Percentiles rank a stretch among this genome's conserved stretches.
Evolutionary conservation across 2,329 filamentous ascomycete genomes (phyloP).

Genomic region (Aspergillus pseudoglaucus): DNA sequence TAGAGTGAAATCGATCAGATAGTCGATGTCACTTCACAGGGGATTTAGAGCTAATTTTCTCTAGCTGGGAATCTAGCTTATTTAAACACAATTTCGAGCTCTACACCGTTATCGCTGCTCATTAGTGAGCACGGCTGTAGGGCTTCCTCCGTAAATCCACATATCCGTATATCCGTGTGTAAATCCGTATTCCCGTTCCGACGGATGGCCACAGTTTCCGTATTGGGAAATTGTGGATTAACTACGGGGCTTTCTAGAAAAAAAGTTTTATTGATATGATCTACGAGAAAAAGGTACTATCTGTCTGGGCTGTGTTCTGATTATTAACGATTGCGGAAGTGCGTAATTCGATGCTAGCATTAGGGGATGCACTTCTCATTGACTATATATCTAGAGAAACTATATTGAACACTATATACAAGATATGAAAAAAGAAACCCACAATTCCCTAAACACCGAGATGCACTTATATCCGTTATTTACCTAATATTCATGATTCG

Average conservation of each 20-base stretch:
- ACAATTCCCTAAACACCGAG: neutral
- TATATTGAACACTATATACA: no score
- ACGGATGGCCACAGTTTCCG: neutral
- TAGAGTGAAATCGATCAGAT: no score
- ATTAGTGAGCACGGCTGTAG: neutral
- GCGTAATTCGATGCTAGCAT: no score
- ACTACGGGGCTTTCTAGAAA: neutral
- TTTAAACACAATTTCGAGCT: neutral
- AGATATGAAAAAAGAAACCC: no score
- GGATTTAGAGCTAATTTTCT: neutral
- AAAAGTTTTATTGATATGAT: neutral
- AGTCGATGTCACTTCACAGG: no score
- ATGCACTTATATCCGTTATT: slow-evolving; percentile 1
- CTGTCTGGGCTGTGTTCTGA: neutral
- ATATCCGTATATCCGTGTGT: slow-evolving; percentile 8
- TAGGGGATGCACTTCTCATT: no score
- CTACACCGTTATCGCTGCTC: neutral
- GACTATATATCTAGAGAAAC: no score
- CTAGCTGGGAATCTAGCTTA: neutral
- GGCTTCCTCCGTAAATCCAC: slow-evolving; percentile 12
- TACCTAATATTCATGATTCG: slow-evolving; percentile 21
- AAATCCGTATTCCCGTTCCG: neutral
- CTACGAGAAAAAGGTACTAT: neutral
- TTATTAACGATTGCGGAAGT: no score
- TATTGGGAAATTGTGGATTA: neutral